Evolutionary conservation across 2,329 filamentous ascomycete genomes (phyloP).

Genomic region (Sordariomycetes sp.): DNA sequence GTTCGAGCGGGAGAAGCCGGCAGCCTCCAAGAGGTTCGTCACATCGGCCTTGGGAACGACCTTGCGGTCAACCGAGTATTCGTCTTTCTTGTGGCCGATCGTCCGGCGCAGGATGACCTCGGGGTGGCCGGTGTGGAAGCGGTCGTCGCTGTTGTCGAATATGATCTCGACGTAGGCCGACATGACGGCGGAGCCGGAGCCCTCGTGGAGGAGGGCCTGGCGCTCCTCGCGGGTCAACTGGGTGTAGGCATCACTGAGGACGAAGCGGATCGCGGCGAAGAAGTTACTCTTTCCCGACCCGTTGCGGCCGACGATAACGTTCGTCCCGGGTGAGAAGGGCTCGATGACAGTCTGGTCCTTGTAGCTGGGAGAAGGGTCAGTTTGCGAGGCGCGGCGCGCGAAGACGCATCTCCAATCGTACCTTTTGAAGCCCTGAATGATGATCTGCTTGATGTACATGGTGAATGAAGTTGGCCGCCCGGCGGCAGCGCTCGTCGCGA

Average conservation of each 20-base stretch:
- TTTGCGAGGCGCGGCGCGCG: constrained; percentile 2
- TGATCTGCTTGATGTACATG: constrained; percentile 99
- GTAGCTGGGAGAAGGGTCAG: constrained; percentile 49
- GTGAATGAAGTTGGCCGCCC: constrained; percentile 16
- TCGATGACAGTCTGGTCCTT: constrained; percentile 99
- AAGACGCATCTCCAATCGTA: constrained; percentile 21
- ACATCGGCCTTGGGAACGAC: constrained; percentile 91
- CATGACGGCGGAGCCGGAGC: constrained; percentile 94
- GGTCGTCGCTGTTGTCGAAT: constrained; percentile 93
- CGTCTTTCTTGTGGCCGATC: constrained; percentile 95
- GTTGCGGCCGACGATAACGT: constrained; percentile 98
- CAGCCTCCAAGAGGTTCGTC: constrained; percentile 87
- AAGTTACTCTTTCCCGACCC: constrained; percentile 99
- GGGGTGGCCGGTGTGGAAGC: constrained; percentile 84
- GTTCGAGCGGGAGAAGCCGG: constrained; percentile 92
- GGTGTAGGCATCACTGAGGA: constrained; percentile 93
- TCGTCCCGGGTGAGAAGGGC: constrained; percentile 92
- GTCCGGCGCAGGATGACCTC: constrained; percentile 86
- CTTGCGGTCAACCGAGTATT: constrained; percentile 95
- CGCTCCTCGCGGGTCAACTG: constrained; percentile 94
- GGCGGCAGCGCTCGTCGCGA: constrained; percentile 4
- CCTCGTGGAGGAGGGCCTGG: constrained; percentile 92
- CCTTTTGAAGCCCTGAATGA: constrained; percentile 99
- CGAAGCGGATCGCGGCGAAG: constrained; percentile 97
- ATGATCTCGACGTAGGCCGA: constrained; percentile 99